Percentiles rank a stretch among this genome's conserved stretches.
phyloP scores from a whole-genome alignment of 2,329 filamentous ascomycete genomes.

The Zymoseptoria pseudotritici region DNA sequence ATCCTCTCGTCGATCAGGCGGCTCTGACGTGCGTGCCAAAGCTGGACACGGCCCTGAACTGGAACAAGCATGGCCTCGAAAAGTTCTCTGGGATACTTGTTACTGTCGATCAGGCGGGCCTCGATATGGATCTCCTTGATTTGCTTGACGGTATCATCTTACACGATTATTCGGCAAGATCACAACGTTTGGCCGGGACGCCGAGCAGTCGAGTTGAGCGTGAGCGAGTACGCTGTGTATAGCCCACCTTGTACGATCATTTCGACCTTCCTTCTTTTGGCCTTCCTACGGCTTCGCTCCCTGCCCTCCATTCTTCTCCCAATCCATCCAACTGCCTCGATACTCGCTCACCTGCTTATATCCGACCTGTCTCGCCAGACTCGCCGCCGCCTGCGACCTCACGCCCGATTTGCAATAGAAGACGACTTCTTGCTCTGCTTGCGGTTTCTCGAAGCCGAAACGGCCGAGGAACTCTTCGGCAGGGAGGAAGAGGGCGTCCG shows the following conservation, averaged over 20 bases:
- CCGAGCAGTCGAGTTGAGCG: no score
- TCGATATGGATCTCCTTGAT: constrained; percentile 1
- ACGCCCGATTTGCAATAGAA: constrained; percentile 95
- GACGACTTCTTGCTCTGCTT: constrained; percentile 51
- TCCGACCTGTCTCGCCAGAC: constrained; percentile 67
- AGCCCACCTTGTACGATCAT: no score
- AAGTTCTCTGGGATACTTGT: constrained; percentile 2
- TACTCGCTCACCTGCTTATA: constrained; percentile 68
- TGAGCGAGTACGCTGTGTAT: no score
- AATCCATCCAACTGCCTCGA: constrained; percentile 72
- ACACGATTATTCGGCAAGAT: no score
- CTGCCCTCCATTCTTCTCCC: constrained; percentile 64
- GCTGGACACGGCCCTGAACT: constrained; percentile 1
- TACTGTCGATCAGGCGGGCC: constrained; percentile 3
- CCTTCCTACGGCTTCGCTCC: constrained; percentile 28
- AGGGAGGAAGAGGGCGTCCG: constrained; percentile 71
- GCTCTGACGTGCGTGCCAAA: constrained; percentile 12
- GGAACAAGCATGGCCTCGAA: not conserved
- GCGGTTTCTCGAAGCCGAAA: constrained; percentile 69
- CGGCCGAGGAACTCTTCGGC: constrained; percentile 74
- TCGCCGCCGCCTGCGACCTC: constrained; percentile 67
- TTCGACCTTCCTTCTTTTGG: no score
- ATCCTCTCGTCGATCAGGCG: constrained; percentile 14
- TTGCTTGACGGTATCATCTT: not conserved
- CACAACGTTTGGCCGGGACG: no score